Evolutionary conservation across 2,329 filamentous ascomycete genomes (phyloP), one percentile per base, ranked within the genome.

Genomic region (Curvularia spicifera): DNA sequence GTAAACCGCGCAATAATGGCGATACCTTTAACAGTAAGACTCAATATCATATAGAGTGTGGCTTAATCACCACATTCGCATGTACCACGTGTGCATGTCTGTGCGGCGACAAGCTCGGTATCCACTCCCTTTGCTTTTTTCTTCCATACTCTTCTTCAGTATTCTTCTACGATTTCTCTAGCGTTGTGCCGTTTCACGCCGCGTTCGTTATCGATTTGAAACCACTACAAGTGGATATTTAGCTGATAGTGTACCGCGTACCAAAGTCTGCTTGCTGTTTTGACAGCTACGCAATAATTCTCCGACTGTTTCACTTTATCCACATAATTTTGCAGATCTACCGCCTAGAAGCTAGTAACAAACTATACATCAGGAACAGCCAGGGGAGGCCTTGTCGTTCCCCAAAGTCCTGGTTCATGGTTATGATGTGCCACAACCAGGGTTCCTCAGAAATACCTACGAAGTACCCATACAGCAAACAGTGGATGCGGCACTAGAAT

Each of bases 401-500:
- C 13, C 2, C 5, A 28, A n/a, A 6, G 1, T 28, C 24, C 22
- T 15, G 13, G 20, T 28, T 5, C 15, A 44, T 44, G 24, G 24
- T 28, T 28, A 22, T 15, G 42, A 44, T 9, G 26, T 28, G 18
- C 29, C 39, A 6, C 13, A 26, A 15, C 44, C 35, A 53, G 24
- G 43, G 29, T n/a, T 39, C 7, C 5, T 37, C 55, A 18, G 28
- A 42, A 7, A 26, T 31, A 56, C 4, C 31, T 61, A 18, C 61
- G n/a, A n/a, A n/a, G n/a, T n/a, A n/a, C 53, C 28, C 28, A 57
- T 54, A 2, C 7, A 51, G 63, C 57, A 67, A 47, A 47, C 49
- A 46, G 61, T 20, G 58, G 56, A 58, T 28, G 35, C 43, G 4
- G 57, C 62, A 53, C 60, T 67, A 63, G 61, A 56, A 61, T 59